Evolutionary conservation across 2,329 filamentous ascomycete genomes (phyloP).

Genomic region (Scleromitrula shiraiana): DNA sequence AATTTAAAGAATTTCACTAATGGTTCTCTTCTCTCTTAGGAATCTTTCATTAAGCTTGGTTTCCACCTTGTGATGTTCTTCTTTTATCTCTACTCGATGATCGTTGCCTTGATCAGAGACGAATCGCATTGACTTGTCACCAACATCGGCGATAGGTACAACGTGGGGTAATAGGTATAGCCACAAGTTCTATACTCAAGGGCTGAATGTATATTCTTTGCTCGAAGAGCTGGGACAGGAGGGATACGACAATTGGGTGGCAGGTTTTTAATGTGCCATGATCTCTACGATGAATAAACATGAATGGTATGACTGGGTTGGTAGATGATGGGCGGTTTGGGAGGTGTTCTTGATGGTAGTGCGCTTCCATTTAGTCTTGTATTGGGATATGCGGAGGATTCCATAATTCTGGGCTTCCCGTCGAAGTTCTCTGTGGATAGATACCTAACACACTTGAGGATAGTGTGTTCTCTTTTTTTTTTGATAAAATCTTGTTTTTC

Average conservation of each 20-base stretch:
- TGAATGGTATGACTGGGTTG: constrained; percentile 5
- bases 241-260: constrained; percentile 2
- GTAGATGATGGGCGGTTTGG: neutral
- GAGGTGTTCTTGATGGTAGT: constrained; percentile 1
- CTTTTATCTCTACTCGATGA: constrained; percentile 77
- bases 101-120: constrained; percentile 72
- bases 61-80: constrained; percentile 99
- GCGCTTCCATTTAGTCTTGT: constrained; percentile 12
- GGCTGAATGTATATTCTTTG: neutral
- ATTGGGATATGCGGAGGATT: constrained; percentile 10
- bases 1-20: constrained; percentile 6
- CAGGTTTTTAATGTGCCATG: constrained; percentile 10
- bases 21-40: constrained; percentile 42
- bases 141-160: constrained; percentile 21
- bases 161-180: constrained; percentile 16
- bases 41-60: constrained; percentile 97
- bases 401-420: constrained; percentile 14
- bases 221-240: neutral
- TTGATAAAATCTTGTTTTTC: constrained; percentile 1
- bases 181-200: neutral
- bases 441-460: constrained; percentile 2
- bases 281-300: constrained; percentile 10
- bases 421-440: constrained; percentile 12
- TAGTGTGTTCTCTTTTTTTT: neutral
- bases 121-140: constrained; percentile 64